Base-by-base conservation (phyloP, 2,329 filamentous ascomycete species). In the Saccharata proteae region DNA sequence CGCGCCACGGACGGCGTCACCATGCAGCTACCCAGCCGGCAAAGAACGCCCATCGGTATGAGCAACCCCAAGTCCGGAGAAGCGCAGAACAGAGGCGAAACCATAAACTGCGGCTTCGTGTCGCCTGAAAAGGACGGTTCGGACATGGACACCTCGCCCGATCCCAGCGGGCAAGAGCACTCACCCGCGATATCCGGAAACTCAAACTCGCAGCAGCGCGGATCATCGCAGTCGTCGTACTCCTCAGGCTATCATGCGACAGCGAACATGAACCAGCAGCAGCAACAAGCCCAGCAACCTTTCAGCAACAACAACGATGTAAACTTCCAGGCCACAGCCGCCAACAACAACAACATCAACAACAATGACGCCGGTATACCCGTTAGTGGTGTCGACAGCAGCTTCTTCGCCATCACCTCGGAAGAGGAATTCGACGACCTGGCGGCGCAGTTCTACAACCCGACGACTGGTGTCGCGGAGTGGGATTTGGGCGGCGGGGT, bases 131-230 rank as follows among this genome's bases (percentile, higher is more conserved):
- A 16, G 17, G 31, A 28, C 11, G 48, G 50, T 9, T 35, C 32
- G 6, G 54, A 57, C 16, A 57, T 58, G 54, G 55, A 58, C 26
- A 37, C 47, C 2, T 50, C 52, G 4, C 42, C 49, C 3, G 49
- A 54, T 26, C 37, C 22, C 16, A 37, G 38, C 20, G 37, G 30
- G 28, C n/a, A n/a, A n/a, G 52, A 55, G 31, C 43, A 50, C 11
- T 34, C 49, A 11, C 52, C 50, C 17, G 53, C 54, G 1, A 44
- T 48, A 12, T 55, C 54, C 10, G 40, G 37, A 4, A 43, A 49
- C 25, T 51, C 52, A 4, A 43, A 49, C 25, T 51, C 52, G 8
- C 38, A 46, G 14, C 45, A 43, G 10, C 47, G 45, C 22, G 50
- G 52, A 7, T 49, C 47, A n/a, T 51, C 48, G 2, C 52, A 54